These are phyloP conservation scores for Centella asiatica DNA, from an alignment of 129 eudicot genomes.

Conservation along the genomic window DNA sequence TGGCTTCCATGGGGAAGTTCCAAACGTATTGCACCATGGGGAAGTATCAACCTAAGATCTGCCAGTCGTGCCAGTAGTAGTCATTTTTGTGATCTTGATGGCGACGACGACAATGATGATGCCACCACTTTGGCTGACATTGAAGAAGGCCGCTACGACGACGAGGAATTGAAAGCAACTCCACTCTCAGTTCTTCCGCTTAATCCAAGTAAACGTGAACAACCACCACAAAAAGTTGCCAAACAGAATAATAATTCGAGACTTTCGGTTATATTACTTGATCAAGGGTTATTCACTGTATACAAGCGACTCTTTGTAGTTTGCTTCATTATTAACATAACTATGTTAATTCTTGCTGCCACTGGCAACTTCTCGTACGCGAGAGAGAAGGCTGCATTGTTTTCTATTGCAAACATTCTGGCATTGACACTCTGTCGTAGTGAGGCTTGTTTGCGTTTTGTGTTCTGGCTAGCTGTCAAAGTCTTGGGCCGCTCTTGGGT, in stretches of 20 bases:
- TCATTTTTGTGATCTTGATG: constrained; percentile 3
- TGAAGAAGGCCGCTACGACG: not conserved
- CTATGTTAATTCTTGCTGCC: not conserved
- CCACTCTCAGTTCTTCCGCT: not conserved
- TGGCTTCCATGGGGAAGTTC: not conserved
- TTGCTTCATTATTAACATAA: not conserved
- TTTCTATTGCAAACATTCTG: not conserved
- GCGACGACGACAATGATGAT: not conserved
- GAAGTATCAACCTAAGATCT: not conserved
- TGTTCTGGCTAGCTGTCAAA: too few species aligned
- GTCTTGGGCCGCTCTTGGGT: too few species aligned
- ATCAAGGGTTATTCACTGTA: constrained; percentile 1
- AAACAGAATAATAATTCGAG: not conserved
- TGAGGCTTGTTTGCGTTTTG: too few species aligned
- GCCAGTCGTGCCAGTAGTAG: not conserved
- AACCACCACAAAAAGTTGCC: not conserved
- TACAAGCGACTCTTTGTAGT: not conserved
- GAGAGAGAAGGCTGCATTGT: not conserved
- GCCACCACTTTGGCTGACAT: not conserved
- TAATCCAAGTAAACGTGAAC: not conserved
- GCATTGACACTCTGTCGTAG: too few species aligned
- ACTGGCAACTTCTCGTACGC: not conserved
- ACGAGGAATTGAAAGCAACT: not conserved
- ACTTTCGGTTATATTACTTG: constrained; percentile 1
- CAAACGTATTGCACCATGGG: not conserved